Evolutionary conservation across 2,329 filamentous ascomycete species (phyloP).

Genomic region (Cyphellophora europaea): DNA sequence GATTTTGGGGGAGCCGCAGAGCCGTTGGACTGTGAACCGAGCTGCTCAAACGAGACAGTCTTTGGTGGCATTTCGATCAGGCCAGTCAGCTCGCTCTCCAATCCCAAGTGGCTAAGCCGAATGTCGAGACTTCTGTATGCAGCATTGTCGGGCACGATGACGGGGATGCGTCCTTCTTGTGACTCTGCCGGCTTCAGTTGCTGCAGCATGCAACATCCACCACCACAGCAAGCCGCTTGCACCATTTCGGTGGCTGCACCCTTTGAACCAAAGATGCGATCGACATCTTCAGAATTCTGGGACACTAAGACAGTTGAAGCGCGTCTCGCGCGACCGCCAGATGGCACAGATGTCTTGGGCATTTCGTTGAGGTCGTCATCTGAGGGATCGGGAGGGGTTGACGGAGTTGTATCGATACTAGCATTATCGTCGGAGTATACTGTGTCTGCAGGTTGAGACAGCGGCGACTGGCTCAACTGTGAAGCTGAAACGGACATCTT

Average conservation of each 20-base stretch:
- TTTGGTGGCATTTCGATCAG: slow-evolving; percentile 64
- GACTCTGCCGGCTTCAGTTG: slow-evolving; percentile 40
- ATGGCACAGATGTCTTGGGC: slow-evolving; percentile 11
- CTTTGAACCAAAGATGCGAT: slow-evolving; percentile 45
- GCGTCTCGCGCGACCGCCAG: slow-evolving; percentile 26
- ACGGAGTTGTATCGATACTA: slow-evolving; percentile 28
- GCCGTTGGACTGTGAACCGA: slow-evolving; percentile 16
- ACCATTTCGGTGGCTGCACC: slow-evolving; percentile 46
- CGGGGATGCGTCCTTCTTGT: slow-evolving; percentile 33
- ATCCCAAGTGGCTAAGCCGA: slow-evolving; percentile 63
- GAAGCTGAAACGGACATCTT: slow-evolving; percentile 27
- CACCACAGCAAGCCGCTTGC: slow-evolving; percentile 55
- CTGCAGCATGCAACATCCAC: slow-evolving; percentile 54
- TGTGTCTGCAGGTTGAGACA: slow-evolving; percentile 23
- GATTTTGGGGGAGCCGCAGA: slow-evolving; percentile 4
- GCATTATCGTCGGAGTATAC: slow-evolving; percentile 22
- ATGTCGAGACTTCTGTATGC: slow-evolving; percentile 74
- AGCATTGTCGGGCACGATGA: slow-evolving; percentile 63
- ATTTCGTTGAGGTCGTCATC: slow-evolving; percentile 24
- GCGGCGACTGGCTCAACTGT: slow-evolving; percentile 22
- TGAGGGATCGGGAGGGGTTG: slow-evolving; percentile 30
- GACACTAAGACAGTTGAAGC: slow-evolving; percentile 44
- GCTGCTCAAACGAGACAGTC: slow-evolving; percentile 54
- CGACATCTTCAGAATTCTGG: slow-evolving; percentile 49
- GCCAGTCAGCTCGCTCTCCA: slow-evolving; percentile 60